Conservation (phyloP, 164 flowering plant genomes). For the Sedum album region DNA sequence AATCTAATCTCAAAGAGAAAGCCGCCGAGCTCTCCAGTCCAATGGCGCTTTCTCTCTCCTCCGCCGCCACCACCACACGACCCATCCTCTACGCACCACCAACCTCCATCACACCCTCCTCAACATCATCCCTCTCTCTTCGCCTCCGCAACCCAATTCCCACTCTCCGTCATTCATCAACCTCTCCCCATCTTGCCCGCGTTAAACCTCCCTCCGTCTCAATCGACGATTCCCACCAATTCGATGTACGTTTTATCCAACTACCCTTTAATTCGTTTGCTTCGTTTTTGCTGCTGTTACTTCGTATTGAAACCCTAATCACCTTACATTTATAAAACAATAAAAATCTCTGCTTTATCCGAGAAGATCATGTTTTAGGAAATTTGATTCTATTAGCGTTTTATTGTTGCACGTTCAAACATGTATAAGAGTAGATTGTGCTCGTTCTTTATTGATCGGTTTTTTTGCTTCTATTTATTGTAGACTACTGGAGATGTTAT, state of each 20-base stretch:
- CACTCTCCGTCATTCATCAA: neutral
- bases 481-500: neutral
- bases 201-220: neutral
- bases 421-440: no score
- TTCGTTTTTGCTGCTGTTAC: neutral
- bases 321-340: neutral
- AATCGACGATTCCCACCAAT: neutral
- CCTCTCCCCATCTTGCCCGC: no score
- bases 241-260: neutral
- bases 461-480: neutral
- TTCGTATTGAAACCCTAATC: neutral
- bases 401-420: neutral
- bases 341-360: neutral
- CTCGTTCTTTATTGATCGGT: neutral
- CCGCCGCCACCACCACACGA: conserved; percentile 1
- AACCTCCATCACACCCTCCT: neutral
- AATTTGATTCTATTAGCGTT: neutral
- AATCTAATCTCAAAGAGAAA: neutral
- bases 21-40: neutral
- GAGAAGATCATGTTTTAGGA: no score
- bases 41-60: conserved; percentile 7
- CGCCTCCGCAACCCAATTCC: neutral
- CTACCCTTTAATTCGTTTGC: neutral
- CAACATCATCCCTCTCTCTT: neutral
- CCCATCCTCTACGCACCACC: neutral